These are phyloP conservation scores for Neurospora cerealis DNA, from an alignment of 495 filamentous ascomycete genomes.

Conservation along the genomic window DNA sequence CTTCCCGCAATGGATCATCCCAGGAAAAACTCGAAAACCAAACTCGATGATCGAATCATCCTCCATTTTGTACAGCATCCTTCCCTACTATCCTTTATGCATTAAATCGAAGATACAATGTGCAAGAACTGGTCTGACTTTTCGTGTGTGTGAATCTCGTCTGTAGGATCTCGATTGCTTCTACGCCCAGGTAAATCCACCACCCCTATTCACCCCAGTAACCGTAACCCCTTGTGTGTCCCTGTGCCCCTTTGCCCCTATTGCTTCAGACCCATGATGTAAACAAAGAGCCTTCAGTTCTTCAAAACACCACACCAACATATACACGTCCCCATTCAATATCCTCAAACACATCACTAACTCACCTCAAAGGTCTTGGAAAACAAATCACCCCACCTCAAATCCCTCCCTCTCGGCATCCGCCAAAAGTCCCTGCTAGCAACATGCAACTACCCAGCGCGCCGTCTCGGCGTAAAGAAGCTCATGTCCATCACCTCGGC, in stretches of 20 bases:
- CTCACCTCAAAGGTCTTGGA: constrained; percentile 43
- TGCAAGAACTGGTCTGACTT: constrained; percentile 5
- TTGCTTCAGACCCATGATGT: background rate
- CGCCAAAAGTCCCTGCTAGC: constrained; percentile 79
- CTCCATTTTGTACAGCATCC: constrained; percentile 61
- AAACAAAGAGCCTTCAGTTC: background rate
- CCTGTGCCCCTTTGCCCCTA: background rate
- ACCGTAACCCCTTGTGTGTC: background rate
- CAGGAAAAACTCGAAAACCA: constrained; percentile 29
- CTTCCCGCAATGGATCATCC: background rate
- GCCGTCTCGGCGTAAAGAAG: constrained; percentile 66
- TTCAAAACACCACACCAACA: background rate
- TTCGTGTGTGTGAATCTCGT: background rate
- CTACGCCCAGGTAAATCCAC: too few species aligned
- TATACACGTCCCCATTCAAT: background rate
- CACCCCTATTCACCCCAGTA: background rate
- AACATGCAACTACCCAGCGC: constrained; percentile 90
- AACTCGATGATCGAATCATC: constrained; percentile 60
- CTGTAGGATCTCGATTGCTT: constrained; percentile 82
- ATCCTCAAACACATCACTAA: background rate
- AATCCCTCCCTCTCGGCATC: constrained; percentile 53
- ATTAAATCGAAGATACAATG: too few species aligned
- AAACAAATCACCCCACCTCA: constrained; percentile 63
- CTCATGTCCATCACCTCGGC: constrained; percentile 76
- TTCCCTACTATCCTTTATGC: background rate